These are phyloP conservation scores for Cicer bijugum DNA, from an alignment of 306 rosid species.

Conservation along the genomic window DNA sequence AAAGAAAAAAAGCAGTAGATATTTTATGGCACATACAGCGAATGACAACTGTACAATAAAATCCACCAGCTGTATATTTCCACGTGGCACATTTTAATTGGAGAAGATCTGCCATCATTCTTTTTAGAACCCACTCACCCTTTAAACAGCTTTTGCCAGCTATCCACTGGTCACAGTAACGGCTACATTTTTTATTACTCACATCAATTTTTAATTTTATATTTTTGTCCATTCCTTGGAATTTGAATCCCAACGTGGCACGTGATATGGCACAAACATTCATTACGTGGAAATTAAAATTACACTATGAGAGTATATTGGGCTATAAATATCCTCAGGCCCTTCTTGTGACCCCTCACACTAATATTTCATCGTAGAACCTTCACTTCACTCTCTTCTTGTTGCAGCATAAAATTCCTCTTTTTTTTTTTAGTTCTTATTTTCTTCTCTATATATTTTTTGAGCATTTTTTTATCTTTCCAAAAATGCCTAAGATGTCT, in stretches of 20 bases:
- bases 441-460: neutral
- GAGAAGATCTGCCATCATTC: conserved; percentile 20
- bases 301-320: neutral
- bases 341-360: conserved; percentile 24
- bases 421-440: neutral
- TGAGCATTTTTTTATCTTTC: neutral
- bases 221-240: conserved; percentile 33
- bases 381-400: conserved; percentile 37
- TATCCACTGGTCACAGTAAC: conserved; percentile 51
- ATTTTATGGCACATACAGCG: conserved; percentile 19
- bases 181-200: conserved; percentile 62
- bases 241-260: conserved; percentile 56
- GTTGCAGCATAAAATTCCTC: neutral
- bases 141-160: conserved; percentile 68
- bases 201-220: neutral
- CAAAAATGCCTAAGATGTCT: conserved; percentile 44
- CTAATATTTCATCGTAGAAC: conserved; percentile 41
- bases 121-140: conserved; percentile 36
- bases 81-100: conserved; percentile 35
- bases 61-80: conserved; percentile 55
- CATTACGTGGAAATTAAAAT: conserved; percentile 34
- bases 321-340: neutral
- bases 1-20: conserved; percentile 32
- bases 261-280: conserved; percentile 45
- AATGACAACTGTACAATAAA: conserved; percentile 64